Evolutionary conservation across 352 stramenopile genomes (phyloP).

Genomic region (Pythium dissimile): DNA sequence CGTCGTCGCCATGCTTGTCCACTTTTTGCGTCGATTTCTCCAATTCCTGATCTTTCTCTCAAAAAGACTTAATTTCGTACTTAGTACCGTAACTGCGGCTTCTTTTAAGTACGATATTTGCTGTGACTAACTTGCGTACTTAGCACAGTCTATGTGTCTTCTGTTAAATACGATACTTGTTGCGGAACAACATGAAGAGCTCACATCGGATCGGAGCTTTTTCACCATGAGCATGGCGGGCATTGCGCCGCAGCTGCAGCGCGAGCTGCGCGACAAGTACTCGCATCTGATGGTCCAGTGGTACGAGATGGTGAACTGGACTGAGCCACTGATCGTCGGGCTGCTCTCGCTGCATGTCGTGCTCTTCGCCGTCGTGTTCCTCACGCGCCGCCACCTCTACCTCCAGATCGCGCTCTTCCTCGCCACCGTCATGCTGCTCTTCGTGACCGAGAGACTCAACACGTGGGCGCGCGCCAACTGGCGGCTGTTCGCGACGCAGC

Average conservation of each 20-base stretch:
- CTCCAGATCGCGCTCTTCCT: conserved; percentile 65
- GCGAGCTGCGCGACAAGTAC: conserved; percentile 69
- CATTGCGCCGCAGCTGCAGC: conserved; percentile 57
- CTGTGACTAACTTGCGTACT: too few species aligned
- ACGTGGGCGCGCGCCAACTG: conserved; percentile 56
- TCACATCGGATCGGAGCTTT: not conserved
- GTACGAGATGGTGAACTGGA: conserved; percentile 84
- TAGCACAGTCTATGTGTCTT: too few species aligned
- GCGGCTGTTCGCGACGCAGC: conserved; percentile 61
- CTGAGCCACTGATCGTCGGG: conserved; percentile 63
- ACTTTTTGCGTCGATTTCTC: too few species aligned
- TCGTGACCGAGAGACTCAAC: conserved; percentile 63
- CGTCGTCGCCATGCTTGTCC: conserved; percentile 67
- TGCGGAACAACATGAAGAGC: not conserved
- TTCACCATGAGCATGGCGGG: conserved; percentile 39
- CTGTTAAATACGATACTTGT: too few species aligned
- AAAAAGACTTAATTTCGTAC: too few species aligned
- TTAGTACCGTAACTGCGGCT: too few species aligned
- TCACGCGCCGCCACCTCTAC: conserved; percentile 51
- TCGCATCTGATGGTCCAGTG: conserved; percentile 71
- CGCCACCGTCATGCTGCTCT: conserved; percentile 53
- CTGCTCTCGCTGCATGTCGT: conserved; percentile 50
- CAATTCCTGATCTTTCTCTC: too few species aligned
- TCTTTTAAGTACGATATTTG: too few species aligned
- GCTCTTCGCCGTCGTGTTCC: conserved; percentile 50